Conservation (phyloP, 164 flowering plant genomes). For the Kalanchoe fedtschenkoi region DNA sequence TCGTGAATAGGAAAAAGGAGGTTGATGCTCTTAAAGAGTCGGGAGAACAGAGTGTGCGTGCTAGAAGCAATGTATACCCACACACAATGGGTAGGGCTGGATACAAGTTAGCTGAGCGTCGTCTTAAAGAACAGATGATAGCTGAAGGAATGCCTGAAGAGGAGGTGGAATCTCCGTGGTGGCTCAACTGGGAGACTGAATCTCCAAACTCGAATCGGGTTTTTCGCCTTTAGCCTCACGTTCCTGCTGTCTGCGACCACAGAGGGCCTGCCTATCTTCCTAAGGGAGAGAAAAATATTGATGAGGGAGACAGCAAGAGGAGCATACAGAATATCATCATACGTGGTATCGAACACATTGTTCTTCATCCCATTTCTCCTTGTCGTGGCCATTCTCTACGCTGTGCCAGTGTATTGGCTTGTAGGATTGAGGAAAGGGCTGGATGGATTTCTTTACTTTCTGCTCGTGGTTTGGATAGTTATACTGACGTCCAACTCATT, state of each 20-base stretch:
- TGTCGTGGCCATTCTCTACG: constrained; percentile 49
- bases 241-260: constrained; percentile 78
- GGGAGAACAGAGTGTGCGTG: too few species aligned
- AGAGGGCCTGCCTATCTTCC: constrained; percentile 77
- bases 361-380: constrained; percentile 77
- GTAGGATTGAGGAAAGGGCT: constrained; percentile 51
- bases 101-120: too few species aligned
- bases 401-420: constrained; percentile 74
- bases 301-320: constrained; percentile 80
- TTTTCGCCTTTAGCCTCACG: constrained; percentile 85
- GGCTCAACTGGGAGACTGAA: constrained; percentile 16
- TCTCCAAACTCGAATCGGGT: constrained; percentile 59
- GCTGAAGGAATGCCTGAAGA: too few species aligned
- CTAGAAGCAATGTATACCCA: too few species aligned
- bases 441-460: constrained; percentile 58
- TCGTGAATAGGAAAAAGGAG: too few species aligned
- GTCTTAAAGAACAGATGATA: too few species aligned
- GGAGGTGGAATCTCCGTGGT: too few species aligned
- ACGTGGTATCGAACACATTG: constrained; percentile 60
- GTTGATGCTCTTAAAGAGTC: too few species aligned
- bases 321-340: constrained; percentile 73
- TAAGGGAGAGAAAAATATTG: constrained; percentile 65
- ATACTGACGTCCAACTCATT: constrained; percentile 71
- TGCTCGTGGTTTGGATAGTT: constrained; percentile 79
- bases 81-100: too few species aligned